phyloP scores from a whole-genome alignment of 2,329 filamentous ascomycete species.

The Colletotrichum sp. region DNA sequence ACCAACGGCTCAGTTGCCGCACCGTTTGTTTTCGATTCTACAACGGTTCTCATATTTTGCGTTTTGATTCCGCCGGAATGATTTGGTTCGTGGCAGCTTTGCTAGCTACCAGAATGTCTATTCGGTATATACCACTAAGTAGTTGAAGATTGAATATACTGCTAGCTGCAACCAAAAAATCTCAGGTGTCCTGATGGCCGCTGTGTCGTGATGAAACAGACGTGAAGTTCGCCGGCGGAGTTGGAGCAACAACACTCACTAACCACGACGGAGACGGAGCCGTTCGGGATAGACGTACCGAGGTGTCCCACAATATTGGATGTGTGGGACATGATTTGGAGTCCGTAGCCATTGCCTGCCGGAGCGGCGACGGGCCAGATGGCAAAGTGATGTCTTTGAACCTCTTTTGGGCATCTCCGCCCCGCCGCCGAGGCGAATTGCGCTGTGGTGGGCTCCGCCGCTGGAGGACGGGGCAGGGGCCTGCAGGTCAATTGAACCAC shows the following conservation, averaged over 20 bases:
- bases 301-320: neutral
- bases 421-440: neutral
- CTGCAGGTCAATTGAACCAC: neutral
- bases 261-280: neutral
- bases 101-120: slow-evolving; percentile 2
- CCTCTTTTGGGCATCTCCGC: slow-evolving; percentile 22
- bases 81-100: neutral
- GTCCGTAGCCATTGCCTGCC: neutral
- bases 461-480: neutral
- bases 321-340: neutral
- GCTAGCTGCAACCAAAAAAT: neutral
- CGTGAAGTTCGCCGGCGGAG: neutral
- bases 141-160: slow-evolving; percentile 11
- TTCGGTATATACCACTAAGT: slow-evolving; percentile 1
- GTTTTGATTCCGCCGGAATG: neutral
- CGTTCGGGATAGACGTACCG: neutral
- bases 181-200: neutral
- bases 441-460: neutral
- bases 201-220: neutral
- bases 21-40: slow-evolving; percentile 18
- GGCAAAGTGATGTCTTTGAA: neutral
- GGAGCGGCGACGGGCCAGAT: neutral
- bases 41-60: slow-evolving; percentile 6
- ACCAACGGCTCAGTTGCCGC: slow-evolving; percentile 17
- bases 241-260: neutral